Evolutionary conservation across 768 basidiomycete species (phyloP), one percentile per base, ranked within the genome.

Genomic region (Lactarius hatsudake): DNA sequence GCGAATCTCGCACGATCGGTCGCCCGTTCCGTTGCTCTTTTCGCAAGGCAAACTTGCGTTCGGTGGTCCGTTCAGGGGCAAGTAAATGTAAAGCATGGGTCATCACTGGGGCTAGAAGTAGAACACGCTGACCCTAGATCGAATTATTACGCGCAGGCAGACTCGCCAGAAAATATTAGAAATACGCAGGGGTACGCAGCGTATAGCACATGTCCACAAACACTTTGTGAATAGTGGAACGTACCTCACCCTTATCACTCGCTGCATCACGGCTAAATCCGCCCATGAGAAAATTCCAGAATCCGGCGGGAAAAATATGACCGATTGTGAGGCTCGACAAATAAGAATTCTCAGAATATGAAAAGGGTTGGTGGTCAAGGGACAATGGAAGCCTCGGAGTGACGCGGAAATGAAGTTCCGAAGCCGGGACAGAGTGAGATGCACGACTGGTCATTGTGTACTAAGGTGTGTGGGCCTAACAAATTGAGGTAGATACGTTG

Each of bases 331-430:
- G 48, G 62, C 48, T 30, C 38, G 58, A 55, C 36, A 64, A 32
- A 53, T 38, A 26, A 15, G 45, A 17, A 30, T 38, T 32, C 48
- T 38, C 51, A 42, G 34, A 30, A 18, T 57, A 67, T 60, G 58
- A 36, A 53, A 15, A n/a, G 48, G 36, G 20, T 28, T 42, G 13
- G 58, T 45, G 53, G 58, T 60, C 58, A 67, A 61, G 48, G 51
- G 60, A 36, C 34, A 20, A 48, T 5, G 30, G 60, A 40, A 53
- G 23, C 20, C 23, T 23, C 42, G 58, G 58, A 45, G 57, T 43
- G 62, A 55, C 32, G 51, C 66, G 66, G 66, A 64, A 67, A 64
- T 67, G 62, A 67, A 60, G 53, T 7, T 26, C 62, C 59, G 62
- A 64, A 64, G 42, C 28, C 51, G 62, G 48, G 58, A 23, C 40